phyloP scores from a whole-genome alignment of 1,284 basidiomycete species.

The Malassezia obtusa region DNA sequence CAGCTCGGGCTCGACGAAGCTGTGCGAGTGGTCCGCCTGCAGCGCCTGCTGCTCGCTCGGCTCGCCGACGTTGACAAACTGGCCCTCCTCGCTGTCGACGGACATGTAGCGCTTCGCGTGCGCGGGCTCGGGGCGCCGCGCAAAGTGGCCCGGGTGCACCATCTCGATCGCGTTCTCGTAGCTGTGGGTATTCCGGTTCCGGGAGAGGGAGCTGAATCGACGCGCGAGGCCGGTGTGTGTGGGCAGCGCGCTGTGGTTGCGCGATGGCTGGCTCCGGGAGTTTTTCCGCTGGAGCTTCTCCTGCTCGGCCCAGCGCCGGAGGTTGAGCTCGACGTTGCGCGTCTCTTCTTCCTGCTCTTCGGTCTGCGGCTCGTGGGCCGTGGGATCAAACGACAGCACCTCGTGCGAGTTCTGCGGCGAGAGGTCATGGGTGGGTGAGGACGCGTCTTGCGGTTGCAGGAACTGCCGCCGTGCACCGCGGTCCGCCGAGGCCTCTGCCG shows the following conservation, averaged over 20 bases:
- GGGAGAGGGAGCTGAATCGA: slow-evolving; percentile 7
- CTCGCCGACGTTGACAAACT: neutral
- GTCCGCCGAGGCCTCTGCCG: neutral
- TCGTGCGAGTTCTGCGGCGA: neutral
- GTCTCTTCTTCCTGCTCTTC: slow-evolving; percentile 14
- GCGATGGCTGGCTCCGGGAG: neutral
- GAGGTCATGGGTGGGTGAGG: neutral
- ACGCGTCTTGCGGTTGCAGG: neutral
- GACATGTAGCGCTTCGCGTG: neutral
- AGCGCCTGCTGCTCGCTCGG: neutral
- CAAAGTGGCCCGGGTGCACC: neutral
- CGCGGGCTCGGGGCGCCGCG: no score
- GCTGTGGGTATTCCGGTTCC: slow-evolving; percentile 1
- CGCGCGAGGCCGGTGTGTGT: slow-evolving; percentile 8
- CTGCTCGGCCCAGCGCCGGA: slow-evolving; percentile 13
- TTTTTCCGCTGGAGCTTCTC: slow-evolving; percentile 5
- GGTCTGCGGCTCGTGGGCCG: neutral
- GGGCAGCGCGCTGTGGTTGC: neutral
- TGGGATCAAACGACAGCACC: neutral
- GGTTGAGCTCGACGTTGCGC: slow-evolving; percentile 12
- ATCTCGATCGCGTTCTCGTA: neutral
- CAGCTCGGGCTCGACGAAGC: neutral
- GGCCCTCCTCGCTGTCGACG: neutral
- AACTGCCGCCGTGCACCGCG: neutral
- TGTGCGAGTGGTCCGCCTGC: neutral